A percentile compares a stretch with the other conserved stretches of the same genome.
phyloP scores from a whole-genome alignment of 108 stramenopile species.

The Discostella pseudostelligera region DNA sequence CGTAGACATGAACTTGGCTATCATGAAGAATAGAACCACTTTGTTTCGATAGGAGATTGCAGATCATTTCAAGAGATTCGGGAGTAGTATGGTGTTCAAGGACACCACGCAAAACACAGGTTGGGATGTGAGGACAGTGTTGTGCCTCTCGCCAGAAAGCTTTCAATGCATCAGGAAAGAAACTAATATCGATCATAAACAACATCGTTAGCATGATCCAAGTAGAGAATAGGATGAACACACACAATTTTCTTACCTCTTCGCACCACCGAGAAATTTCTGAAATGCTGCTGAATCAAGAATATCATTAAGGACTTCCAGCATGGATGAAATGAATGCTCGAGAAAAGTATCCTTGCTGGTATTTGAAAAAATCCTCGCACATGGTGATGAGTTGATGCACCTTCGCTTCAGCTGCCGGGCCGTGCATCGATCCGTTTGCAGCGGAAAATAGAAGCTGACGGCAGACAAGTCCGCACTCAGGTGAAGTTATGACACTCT shows the following conservation, averaged over 20 bases:
- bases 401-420: conserved; percentile 77
- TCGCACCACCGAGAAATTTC: conserved; percentile 80
- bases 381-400: conserved; percentile 76
- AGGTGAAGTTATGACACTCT: conserved; percentile 46
- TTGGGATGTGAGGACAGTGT: conserved; percentile 78
- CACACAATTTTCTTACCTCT: conserved; percentile 14
- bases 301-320: conserved; percentile 57
- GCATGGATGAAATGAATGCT: conserved; percentile 68
- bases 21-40: conserved; percentile 84
- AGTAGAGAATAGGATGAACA: not conserved
- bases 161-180: conserved; percentile 71
- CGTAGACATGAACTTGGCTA: conserved; percentile 85
- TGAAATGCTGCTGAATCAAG: conserved; percentile 84
- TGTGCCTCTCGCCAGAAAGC: conserved; percentile 90
- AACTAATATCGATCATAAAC: conserved; percentile 27
- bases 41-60: conserved; percentile 78
- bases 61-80: conserved; percentile 83
- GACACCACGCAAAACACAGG: conserved; percentile 79
- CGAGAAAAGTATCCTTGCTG: conserved; percentile 87
- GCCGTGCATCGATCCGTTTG: conserved; percentile 85
- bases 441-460: conserved; percentile 84
- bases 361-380: conserved; percentile 87
- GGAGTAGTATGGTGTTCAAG: conserved; percentile 84
- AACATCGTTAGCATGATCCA: not conserved
- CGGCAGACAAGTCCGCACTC: conserved; percentile 68